Percentiles rank a stretch among this genome's conserved stretches.
phyloP scores from a whole-genome alignment of 768 basidiomycete genomes.

The Termitomyces bulborhizus region DNA sequence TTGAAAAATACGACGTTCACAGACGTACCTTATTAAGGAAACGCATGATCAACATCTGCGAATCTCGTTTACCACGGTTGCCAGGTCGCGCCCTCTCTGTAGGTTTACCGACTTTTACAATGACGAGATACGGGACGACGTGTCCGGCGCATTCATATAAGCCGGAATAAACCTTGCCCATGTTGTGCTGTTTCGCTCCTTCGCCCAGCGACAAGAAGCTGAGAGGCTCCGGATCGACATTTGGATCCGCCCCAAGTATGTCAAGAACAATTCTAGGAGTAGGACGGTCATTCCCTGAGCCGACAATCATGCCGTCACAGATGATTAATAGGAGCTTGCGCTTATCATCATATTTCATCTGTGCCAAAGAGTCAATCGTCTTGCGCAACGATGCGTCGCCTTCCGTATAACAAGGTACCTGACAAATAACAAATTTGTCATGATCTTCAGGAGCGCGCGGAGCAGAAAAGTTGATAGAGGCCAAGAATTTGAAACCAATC shows the following conservation, averaged over 20 bases:
- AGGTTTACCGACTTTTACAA: conserved; percentile 94
- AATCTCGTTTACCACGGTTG: conserved; percentile 97
- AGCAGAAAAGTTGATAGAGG: conserved; percentile 72
- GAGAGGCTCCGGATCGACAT: conserved; percentile 89
- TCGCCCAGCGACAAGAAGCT: conserved; percentile 93
- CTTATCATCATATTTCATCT: conserved; percentile 97
- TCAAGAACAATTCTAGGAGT: conserved; percentile 96
- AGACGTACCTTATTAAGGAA: conserved; percentile 87
- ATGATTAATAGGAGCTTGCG: conserved; percentile 90
- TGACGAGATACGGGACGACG: conserved; percentile 90
- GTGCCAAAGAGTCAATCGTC: conserved; percentile 92
- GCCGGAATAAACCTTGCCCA: conserved; percentile 97
- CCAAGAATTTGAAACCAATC: conserved; percentile 90
- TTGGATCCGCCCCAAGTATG: conserved; percentile 91
- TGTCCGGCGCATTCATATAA: conserved; percentile 92
- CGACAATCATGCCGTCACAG: conserved; percentile 98
- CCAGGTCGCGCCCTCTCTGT: conserved; percentile 90
- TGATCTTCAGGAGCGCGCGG: conserved; percentile 81
- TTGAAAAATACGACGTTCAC: neutral
- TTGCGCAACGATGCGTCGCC: conserved; percentile 77
- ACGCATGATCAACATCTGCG: conserved; percentile 93
- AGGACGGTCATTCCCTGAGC: conserved; percentile 92
- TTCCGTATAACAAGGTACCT: conserved; percentile 98
- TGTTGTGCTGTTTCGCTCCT: conserved; percentile 94
- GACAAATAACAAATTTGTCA: conserved; percentile 93